phyloP scores from a whole-genome alignment of 2,329 filamentous ascomycete genomes.

The Pezicula radicicola region DNA sequence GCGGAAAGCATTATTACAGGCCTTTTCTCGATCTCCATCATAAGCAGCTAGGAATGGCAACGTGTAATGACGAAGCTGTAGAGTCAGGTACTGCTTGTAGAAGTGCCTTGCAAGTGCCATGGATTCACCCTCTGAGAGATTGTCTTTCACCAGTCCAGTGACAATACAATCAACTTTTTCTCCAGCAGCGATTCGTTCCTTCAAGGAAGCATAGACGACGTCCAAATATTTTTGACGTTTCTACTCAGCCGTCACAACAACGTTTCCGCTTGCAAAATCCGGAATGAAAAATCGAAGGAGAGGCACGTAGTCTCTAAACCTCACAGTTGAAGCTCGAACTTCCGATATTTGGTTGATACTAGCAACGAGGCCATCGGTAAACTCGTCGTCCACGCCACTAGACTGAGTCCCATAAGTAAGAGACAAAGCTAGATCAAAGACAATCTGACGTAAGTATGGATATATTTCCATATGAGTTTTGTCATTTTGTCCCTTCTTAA shows the following conservation, averaged over 20 bases:
- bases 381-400: conserved; percentile 19
- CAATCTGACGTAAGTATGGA: conserved; percentile 15
- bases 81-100: conserved; percentile 23
- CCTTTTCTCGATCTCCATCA: conserved; percentile 14
- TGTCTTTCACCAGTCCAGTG: conserved; percentile 12
- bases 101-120: conserved; percentile 21
- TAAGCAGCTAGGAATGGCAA: conserved; percentile 17
- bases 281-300: conserved; percentile 6
- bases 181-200: conserved; percentile 4
- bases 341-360: conserved; percentile 20
- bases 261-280: conserved; percentile 1
- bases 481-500: conserved; percentile 14
- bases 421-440: conserved; percentile 20
- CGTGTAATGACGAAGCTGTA: conserved; percentile 18
- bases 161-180: conserved; percentile 9
- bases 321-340: conserved; percentile 19
- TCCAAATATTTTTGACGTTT: conserved; percentile 5
- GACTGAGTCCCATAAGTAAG: conserved; percentile 21
- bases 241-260: conserved; percentile 5
- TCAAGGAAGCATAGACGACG: conserved; percentile 5
- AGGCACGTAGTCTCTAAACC: conserved; percentile 21
- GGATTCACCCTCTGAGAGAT: conserved; percentile 19
- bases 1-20: conserved; percentile 20
- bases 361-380: conserved; percentile 15
- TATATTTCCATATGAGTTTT: conserved; percentile 16